These are phyloP conservation scores for Echinosophora koreensis DNA, from an alignment of 306 rosid genomes.

Conservation along the genomic window DNA sequence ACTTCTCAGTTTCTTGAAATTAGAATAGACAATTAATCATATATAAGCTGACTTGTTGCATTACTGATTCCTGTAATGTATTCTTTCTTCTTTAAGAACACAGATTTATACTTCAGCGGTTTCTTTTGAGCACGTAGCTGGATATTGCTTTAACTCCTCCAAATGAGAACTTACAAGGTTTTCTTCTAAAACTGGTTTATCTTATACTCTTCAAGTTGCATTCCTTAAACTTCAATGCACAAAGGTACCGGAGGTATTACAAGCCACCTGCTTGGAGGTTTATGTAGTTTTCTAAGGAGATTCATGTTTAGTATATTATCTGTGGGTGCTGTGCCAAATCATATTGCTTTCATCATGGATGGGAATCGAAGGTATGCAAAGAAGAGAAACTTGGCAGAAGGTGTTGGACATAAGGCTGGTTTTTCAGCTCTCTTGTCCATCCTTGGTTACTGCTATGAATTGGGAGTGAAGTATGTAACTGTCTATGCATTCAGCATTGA, in stretches of 20 bases:
- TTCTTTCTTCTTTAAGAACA: not conserved
- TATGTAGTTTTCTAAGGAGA: constrained; percentile 58
- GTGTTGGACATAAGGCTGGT: constrained; percentile 76
- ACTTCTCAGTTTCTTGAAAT: constrained; percentile 6
- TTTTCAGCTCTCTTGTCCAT: constrained; percentile 61
- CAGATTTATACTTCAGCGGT: constrained; percentile 12
- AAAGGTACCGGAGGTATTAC: constrained; percentile 38
- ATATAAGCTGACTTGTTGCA: not conserved
- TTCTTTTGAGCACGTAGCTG: not conserved
- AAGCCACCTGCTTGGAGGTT: constrained; percentile 46
- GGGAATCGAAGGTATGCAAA: constrained; percentile 86
- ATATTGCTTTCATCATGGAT: constrained; percentile 92
- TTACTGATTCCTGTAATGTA: not conserved
- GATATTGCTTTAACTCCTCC: too few species aligned
- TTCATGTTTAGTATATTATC: constrained; percentile 62
- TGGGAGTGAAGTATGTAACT: constrained; percentile 72
- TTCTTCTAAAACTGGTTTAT: constrained; percentile 42
- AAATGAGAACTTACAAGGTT: too few species aligned
- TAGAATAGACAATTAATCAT: not conserved
- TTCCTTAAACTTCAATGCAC: constrained; percentile 53
- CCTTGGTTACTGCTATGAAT: constrained; percentile 73
- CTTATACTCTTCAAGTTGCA: constrained; percentile 4
- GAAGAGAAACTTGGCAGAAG: constrained; percentile 57
- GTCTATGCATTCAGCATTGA: constrained; percentile 92
- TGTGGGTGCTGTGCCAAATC: constrained; percentile 73